Conservation (phyloP, 2,329 filamentous ascomycete species). For the Tolypocladium endophyticum region DNA sequence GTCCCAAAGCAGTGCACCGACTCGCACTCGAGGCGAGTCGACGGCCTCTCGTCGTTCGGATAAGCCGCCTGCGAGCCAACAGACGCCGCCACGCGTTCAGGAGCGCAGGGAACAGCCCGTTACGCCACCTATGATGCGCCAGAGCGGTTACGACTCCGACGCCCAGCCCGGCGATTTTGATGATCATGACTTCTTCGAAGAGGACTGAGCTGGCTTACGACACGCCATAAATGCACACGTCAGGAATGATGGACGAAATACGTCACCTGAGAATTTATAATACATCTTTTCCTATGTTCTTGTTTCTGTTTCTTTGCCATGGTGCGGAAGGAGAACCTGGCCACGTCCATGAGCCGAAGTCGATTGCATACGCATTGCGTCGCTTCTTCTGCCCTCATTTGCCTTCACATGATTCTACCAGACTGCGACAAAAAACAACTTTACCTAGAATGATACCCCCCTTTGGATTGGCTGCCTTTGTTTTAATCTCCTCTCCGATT, state of each 20-base stretch:
- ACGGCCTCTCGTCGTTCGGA: conserved; percentile 26
- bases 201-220: conserved; percentile 21
- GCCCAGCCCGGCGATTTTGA: conserved; percentile 49
- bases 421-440: conserved; percentile 15
- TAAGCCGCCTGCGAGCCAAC: conserved; percentile 24
- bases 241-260: background rate
- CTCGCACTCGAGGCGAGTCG: conserved; percentile 16
- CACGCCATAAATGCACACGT: background rate
- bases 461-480: conserved; percentile 19
- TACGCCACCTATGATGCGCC: conserved; percentile 53
- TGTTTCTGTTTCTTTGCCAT: background rate
- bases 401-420: conserved; percentile 7
- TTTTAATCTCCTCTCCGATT: conserved; percentile 3
- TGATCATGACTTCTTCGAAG: conserved; percentile 48
- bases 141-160: conserved; percentile 49
- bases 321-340: background rate
- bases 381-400: background rate
- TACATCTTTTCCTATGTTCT: conserved; percentile 1
- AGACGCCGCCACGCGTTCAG: conserved; percentile 32
- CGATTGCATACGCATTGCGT: background rate
- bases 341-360: background rate
- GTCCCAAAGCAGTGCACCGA: conserved; percentile 24
- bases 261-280: background rate
- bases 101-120: conserved; percentile 31
- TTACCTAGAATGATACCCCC: conserved; percentile 28